Base-by-base conservation (phyloP, 192 early-diverging fungal species). In the Phlyctochytrium arcticum region DNA sequence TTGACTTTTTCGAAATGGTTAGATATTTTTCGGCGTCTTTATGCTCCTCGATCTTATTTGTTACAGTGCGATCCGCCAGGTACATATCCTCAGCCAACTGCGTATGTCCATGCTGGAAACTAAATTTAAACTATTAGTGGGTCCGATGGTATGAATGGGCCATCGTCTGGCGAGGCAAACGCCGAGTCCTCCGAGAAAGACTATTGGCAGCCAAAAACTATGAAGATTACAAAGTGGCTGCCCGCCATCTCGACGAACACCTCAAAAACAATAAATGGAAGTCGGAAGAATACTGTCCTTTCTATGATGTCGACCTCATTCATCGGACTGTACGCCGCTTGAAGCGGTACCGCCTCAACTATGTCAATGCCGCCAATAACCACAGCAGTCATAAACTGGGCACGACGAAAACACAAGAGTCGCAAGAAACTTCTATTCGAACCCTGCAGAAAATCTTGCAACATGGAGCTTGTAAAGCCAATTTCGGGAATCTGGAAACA, bases 401-500 rank as follows among this genome's bases (percentile, higher is more conserved):
- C 39, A n/a, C n/a, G n/a, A n/a, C n/a, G n/a, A n/a, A n/a, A n/a
- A n/a, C n/a, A n/a, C 17, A 53, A 30, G 50, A 53, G 29, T 26
- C 50, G 30, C 19, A 54, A 15, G 48, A 33, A 17, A 23, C 5
- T 61, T 58, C 57, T 51, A 63, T 61, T 0, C 17, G 36, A 19
- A 63, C 37, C 31, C 35, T 68, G 4, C 26, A n/a, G 31, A 55
- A 60, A 48, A 56, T 67, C 39, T 34, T 62, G 19, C 50, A 69
- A 55, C 63, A 64, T 32, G 79, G 74, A 36, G 87, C 83, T 12
- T 80, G 88, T 57, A 93, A 89, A 59, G 70, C 77, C 54, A 90
- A 93, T 67, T 84, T 90, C 68, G 89, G 82, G 24, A 88, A 88
- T 6, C 76, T 91, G 30, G 89, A 91, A 48, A 90, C 89, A 71